Evolutionary conservation across 768 basidiomycete species (phyloP).

Genomic region (Lentinula sp.): DNA sequence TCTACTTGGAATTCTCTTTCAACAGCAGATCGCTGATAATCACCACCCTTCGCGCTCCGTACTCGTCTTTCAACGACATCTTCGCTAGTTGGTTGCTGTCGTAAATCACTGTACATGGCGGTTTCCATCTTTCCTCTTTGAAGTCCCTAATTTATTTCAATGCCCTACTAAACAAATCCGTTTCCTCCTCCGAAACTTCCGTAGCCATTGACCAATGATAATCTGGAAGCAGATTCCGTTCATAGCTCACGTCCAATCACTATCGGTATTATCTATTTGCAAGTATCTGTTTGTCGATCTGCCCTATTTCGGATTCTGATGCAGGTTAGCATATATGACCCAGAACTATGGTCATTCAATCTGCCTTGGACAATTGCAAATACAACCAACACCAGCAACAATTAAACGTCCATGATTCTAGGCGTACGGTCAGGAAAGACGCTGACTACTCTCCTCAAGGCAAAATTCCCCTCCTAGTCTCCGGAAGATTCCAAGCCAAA

Average conservation of each 20-base stretch:
- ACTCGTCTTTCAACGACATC: not conserved
- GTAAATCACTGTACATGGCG: not conserved
- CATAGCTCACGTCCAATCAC: not conserved
- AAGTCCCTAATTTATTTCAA: not conserved
- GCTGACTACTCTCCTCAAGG: too few species aligned
- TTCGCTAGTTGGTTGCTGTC: not conserved
- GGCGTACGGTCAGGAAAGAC: too few species aligned
- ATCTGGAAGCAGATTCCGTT: not conserved
- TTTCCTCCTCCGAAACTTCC: not conserved
- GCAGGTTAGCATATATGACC: not conserved
- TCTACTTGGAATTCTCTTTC: not conserved
- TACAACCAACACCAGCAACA: too few species aligned
- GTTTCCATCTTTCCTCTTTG: not conserved
- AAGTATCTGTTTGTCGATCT: not conserved
- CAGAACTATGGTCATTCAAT: not conserved
- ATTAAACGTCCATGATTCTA: not conserved
- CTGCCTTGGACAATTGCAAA: not conserved
- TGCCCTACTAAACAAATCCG: not conserved
- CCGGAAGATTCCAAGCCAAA: too few species aligned
- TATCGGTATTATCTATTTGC: too few species aligned
- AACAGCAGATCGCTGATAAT: not conserved
- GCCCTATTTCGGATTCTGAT: not conserved
- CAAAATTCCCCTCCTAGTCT: too few species aligned
- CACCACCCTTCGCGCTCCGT: not conserved
- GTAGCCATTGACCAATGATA: not conserved